Percentiles rank a stretch among this genome's conserved stretches.
Conservation (phyloP, 208 protist species). For the Trichomonas gallinae region DNA sequence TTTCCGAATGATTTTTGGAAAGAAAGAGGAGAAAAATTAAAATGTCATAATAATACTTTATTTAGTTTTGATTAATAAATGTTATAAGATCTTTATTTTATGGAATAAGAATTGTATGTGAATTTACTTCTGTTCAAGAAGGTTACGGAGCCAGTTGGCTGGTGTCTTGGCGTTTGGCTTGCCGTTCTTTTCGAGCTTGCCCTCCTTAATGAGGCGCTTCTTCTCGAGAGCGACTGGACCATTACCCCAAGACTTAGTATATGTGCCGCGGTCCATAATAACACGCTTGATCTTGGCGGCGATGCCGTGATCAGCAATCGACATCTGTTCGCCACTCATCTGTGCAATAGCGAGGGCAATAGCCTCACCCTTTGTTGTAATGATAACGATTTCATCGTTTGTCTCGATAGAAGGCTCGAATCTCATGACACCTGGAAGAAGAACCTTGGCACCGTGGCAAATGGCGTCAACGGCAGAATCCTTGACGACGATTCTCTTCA, state of each 20-base stretch:
- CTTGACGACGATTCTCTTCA: constrained; percentile 98
- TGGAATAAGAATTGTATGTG: neutral
- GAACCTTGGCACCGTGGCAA: constrained; percentile 79
- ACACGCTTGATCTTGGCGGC: constrained; percentile 86
- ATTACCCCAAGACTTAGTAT: constrained; percentile 92
- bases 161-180: constrained; percentile 86
- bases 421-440: constrained; percentile 91
- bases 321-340: constrained; percentile 91
- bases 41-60: too few relatives aligned
- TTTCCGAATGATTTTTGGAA: too few relatives aligned
- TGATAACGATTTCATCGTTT: constrained; percentile 85
- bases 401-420: constrained; percentile 87
- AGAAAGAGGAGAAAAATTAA: too few relatives aligned
- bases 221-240: constrained; percentile 73
- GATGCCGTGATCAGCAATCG: constrained; percentile 84
- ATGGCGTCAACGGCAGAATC: constrained; percentile 61
- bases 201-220: constrained; percentile 75
- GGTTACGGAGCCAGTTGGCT: constrained; percentile 56
- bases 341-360: constrained; percentile 89
- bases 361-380: constrained; percentile 98
- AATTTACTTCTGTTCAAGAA: neutral
- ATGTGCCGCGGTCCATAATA: constrained; percentile 99
- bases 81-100: neutral
- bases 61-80: neutral
- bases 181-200: constrained; percentile 86